Evolutionary conservation across 805 yeast species (phyloP), one percentile per base, ranked within the genome.

Genomic region (Candida khao-thaluensis): DNA sequence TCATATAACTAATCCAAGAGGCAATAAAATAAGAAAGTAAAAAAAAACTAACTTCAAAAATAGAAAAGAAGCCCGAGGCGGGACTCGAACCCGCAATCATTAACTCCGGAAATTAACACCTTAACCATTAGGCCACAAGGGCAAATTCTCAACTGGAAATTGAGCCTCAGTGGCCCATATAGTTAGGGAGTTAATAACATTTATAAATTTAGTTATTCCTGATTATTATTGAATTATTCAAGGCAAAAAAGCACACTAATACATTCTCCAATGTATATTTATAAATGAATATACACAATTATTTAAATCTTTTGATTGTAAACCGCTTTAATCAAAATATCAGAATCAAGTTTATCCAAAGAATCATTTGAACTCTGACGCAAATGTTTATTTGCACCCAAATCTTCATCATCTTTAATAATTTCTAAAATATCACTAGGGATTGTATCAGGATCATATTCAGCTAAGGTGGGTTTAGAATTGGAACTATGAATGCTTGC

Each of bases 41-140:
- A n/a, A n/a, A n/a, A n/a, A n/a, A n/a, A n/a, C n/a, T n/a, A n/a
- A n/a, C n/a, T n/a, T n/a, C n/a, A n/a, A n/a, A n/a, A n/a, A n/a
- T 10, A 10, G 37, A 45, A 48, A 45, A 44, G 23, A 32, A 71
- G 69, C 78, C 79, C 82, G 72, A 69, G 80, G 81, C 81, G 81
- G 82, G 83, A 77, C 79, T 77, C 82, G 83, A 77, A 77, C 83
- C 81, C 83, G 79, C 82, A 77, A 77, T 77, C 83, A 68, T 71
- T 66, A 70, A 71, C 77, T 65, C 82, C 83, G 83, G 83, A 77
- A 69, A 74, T 74, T 75, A 71, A 76, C 75, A 78, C 81, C 82
- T 75, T 77, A 75, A 77, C 82, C 83, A 76, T 77, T 77, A 76
- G 82, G 81, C 83, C 82, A 77, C 81, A 69, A 71, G 81, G 78